A percentile compares a stretch with the other conserved stretches of the same genome.
These are phyloP conservation scores for Pythium scleroteichum DNA, from an alignment of 352 stramenopile genomes.

Conservation along the genomic window DNA sequence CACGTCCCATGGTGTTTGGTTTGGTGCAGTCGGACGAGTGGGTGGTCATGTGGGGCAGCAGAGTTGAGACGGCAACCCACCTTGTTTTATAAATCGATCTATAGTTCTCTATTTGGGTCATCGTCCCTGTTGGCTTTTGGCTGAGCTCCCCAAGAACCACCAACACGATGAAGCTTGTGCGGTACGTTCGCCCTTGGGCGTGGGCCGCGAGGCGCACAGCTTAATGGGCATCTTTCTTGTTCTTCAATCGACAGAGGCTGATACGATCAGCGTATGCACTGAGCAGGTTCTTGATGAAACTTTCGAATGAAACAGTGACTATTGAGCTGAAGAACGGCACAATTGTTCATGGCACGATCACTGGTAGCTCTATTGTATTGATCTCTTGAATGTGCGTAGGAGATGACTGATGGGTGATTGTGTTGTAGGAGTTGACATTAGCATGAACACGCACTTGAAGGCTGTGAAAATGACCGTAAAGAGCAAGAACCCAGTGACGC, in stretches of 20 bases:
- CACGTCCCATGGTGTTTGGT: conserved; percentile 63
- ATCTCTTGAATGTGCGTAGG: too few relatives aligned
- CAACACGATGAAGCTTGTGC: conserved; percentile 45
- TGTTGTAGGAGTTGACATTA: conserved; percentile 95
- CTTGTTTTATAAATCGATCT: conserved; percentile 7
- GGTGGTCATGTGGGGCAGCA: conserved; percentile 14
- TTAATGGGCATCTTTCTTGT: too few relatives aligned
- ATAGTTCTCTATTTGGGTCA: conserved; percentile 4
- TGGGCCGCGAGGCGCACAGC: too few relatives aligned
- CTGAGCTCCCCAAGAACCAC: conserved; percentile 17
- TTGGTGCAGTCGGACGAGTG: conserved; percentile 17
- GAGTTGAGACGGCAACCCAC: conserved; percentile 1
- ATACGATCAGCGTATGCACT: background rate
- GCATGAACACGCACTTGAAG: conserved; percentile 99
- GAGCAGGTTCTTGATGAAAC: conserved; percentile 96
- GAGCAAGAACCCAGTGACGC: conserved; percentile 96
- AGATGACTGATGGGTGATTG: too few relatives aligned
- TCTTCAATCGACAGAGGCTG: too few relatives aligned
- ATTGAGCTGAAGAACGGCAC: conserved; percentile 99
- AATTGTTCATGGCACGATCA: conserved; percentile 98
- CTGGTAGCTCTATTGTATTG: conserved; percentile 76
- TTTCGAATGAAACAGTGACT: conserved; percentile 99
- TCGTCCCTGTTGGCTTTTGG: conserved; percentile 8
- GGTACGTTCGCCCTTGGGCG: conserved; percentile 24
- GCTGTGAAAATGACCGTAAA: conserved; percentile 98